Evolutionary conservation across 768 basidiomycete species (phyloP).

Genomic region (Calvatia gigantea): DNA sequence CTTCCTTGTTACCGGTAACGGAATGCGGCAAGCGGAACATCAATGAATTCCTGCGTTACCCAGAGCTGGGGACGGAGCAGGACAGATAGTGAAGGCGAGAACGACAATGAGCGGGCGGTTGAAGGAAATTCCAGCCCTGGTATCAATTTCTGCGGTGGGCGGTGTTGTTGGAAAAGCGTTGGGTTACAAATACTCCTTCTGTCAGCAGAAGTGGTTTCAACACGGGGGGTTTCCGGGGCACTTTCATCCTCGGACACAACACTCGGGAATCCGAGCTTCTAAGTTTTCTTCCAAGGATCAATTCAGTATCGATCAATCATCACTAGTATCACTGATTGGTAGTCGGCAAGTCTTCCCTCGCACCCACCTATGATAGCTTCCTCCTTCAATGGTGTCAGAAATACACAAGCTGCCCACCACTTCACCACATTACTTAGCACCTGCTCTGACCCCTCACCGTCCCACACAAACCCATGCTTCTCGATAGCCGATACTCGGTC

Average conservation of each 20-base stretch:
- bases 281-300: constrained; percentile 2
- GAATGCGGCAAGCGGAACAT: no score
- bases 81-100: no score
- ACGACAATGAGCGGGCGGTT: no score
- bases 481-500: constrained; percentile 1
- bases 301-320: not conserved
- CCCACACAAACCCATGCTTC: not conserved
- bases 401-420: not conserved
- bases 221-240: no score
- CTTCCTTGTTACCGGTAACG: no score
- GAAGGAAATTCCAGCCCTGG: no score
- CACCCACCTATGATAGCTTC: not conserved
- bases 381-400: not conserved
- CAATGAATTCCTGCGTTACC: no score
- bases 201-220: no score
- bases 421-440: not conserved
- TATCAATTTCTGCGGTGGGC: no score
- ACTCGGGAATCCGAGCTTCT: not conserved
- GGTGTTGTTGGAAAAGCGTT: no score
- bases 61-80: no score
- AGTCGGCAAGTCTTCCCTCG: not conserved
- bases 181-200: no score
- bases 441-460: not conserved
- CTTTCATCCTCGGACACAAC: constrained; percentile 1
- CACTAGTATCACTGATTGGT: not conserved